Conservation (phyloP, 176 grass and related monocot genomes). For the Hsuehochloa calcarea region DNA sequence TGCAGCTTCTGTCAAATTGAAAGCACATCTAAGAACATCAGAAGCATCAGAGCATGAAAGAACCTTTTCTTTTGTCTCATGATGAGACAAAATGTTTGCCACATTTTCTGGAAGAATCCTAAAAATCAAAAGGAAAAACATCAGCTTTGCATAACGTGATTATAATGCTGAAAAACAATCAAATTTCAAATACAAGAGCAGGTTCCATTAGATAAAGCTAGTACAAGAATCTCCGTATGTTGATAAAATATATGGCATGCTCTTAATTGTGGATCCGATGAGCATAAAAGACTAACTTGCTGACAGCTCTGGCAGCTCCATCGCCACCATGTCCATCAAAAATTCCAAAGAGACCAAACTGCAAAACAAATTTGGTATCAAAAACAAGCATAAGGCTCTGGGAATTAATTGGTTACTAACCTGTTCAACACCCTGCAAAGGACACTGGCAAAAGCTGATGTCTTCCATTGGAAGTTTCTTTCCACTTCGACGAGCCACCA, state of each 20-base stretch:
- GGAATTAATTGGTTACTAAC: constrained; percentile 39
- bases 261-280: constrained; percentile 12
- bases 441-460: constrained; percentile 62
- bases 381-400: constrained; percentile 1
- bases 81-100: constrained; percentile 58
- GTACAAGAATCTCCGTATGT: background rate
- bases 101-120: constrained; percentile 72
- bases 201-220: background rate
- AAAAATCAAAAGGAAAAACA: constrained; percentile 43
- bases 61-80: constrained; percentile 59
- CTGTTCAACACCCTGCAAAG: constrained; percentile 60
- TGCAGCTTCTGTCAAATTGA: constrained; percentile 69
- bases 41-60: constrained; percentile 72
- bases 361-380: constrained; percentile 29
- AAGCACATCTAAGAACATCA: constrained; percentile 77
- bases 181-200: background rate
- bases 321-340: constrained; percentile 90
- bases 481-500: constrained; percentile 58
- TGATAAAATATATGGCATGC: constrained; percentile 1
- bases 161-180: background rate
- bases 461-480: constrained; percentile 82
- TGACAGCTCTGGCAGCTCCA: constrained; percentile 71
- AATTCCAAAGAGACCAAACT: constrained; percentile 85
- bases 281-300: constrained; percentile 54
- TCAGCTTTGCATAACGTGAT: constrained; percentile 1